phyloP scores from a whole-genome alignment of 2,329 filamentous ascomycete genomes.

The Mycocentrospora acerina region DNA sequence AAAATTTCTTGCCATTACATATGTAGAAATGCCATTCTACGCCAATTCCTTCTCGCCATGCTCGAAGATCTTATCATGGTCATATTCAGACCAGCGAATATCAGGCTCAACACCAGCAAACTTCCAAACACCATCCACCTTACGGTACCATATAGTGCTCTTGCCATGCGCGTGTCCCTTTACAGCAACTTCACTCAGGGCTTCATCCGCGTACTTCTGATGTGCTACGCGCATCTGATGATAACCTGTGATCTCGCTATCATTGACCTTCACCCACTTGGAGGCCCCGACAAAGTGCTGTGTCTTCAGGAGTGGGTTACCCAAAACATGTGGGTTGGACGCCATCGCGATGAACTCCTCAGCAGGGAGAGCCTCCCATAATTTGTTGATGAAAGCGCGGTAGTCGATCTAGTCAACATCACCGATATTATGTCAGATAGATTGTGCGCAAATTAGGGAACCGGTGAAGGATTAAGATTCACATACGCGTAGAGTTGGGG shows the following conservation, averaged over 20 bases:
- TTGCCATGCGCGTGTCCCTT: slow-evolving; percentile 10
- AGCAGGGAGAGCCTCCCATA: slow-evolving; percentile 13
- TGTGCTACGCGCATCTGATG: slow-evolving; percentile 16
- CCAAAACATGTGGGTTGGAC: slow-evolving; percentile 7
- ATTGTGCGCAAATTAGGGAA: no score
- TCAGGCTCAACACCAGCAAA: slow-evolving; percentile 5
- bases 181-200: slow-evolving; percentile 1
- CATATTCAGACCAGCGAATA: slow-evolving; percentile 3
- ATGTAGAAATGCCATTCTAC: no score
- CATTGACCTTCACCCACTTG: slow-evolving; percentile 3
- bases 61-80: slow-evolving; percentile 12
- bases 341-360: slow-evolving; percentile 10
- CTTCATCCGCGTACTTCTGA: slow-evolving; percentile 7
- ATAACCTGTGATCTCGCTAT: slow-evolving; percentile 3
- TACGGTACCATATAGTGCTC: slow-evolving; percentile 2
- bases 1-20: no score
- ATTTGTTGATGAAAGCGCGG: slow-evolving; percentile 3
- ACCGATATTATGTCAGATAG: no score
- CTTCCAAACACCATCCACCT: slow-evolving; percentile 9
- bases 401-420: slow-evolving; percentile 11
- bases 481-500: slow-evolving; percentile 4
- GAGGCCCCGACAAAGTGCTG: slow-evolving; percentile 12
- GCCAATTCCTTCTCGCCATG: no score
- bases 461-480: not conserved
- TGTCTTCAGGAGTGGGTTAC: slow-evolving; percentile 10